These are phyloP conservation scores for Yarrowia phangngaensis DNA, from an alignment of 805 yeast genomes.

Conservation along the genomic window DNA sequence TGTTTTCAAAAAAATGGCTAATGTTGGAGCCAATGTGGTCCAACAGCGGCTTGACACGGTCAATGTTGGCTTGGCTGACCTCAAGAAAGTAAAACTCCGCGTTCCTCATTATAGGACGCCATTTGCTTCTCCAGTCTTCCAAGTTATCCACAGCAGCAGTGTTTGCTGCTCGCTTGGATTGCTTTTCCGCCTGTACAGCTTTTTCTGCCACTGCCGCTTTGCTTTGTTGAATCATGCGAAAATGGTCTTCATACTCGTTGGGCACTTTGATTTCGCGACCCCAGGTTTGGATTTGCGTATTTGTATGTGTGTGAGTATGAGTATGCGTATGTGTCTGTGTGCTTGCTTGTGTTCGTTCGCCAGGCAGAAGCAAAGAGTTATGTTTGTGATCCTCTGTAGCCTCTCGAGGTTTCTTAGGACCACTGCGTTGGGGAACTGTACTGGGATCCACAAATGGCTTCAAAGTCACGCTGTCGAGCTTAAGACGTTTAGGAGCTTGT, in stretches of 20 bases:
- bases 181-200: neutral
- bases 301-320: no score
- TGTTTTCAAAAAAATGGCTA: slow-evolving; percentile 13
- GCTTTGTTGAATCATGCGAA: slow-evolving; percentile 16
- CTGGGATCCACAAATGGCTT: slow-evolving; percentile 13
- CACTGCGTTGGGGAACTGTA: neutral
- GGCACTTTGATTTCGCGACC: slow-evolving; percentile 9
- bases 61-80: slow-evolving; percentile 15
- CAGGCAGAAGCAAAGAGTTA: slow-evolving; percentile 7
- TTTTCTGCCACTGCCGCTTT: slow-evolving; percentile 15
- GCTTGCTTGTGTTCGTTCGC: neutral
- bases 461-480: slow-evolving; percentile 15
- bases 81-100: slow-evolving; percentile 15
- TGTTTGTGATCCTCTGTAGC: slow-evolving; percentile 9
- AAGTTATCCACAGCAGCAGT: slow-evolving; percentile 13
- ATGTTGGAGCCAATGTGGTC: slow-evolving; percentile 23
- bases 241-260: slow-evolving; percentile 20
- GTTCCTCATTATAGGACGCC: slow-evolving; percentile 19
- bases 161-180: slow-evolving; percentile 11
- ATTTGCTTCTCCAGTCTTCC: slow-evolving; percentile 23
- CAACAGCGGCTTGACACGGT: slow-evolving; percentile 17
- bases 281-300: no score
- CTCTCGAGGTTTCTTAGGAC: slow-evolving; percentile 7
- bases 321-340: no score
- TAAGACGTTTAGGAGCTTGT: slow-evolving; percentile 20